phyloP scores from a whole-genome alignment of 2,329 filamentous ascomycete genomes.

The Malbranchea zuffiana region DNA sequence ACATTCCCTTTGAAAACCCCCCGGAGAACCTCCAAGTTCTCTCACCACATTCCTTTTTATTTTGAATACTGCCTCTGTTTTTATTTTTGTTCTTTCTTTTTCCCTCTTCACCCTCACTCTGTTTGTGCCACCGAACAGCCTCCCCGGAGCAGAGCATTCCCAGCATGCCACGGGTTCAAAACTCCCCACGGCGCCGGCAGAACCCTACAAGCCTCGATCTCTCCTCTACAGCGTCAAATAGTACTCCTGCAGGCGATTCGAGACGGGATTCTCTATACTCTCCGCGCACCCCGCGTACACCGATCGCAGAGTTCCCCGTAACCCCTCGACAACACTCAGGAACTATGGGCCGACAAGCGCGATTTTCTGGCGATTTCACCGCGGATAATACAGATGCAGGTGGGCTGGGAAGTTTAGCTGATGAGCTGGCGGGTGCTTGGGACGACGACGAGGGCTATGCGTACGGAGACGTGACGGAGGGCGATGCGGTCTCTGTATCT shows the following conservation, averaged over 20 bases:
- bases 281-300: slow-evolving; percentile 27
- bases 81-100: background rate
- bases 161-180: slow-evolving; percentile 17
- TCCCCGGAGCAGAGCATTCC: slow-evolving; percentile 20
- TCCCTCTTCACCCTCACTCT: background rate
- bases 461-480: slow-evolving; percentile 30
- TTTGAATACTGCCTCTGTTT: background rate
- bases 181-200: slow-evolving; percentile 29
- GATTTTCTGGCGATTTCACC: slow-evolving; percentile 33
- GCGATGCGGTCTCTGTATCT: slow-evolving; percentile 15
- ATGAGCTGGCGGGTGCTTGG: slow-evolving; percentile 53
- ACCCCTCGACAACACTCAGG: slow-evolving; percentile 26
- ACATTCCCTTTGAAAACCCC: no score
- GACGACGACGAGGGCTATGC: slow-evolving; percentile 41
- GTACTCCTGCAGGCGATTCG: slow-evolving; percentile 23
- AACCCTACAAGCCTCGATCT: slow-evolving; percentile 29
- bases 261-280: slow-evolving; percentile 24
- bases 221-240: slow-evolving; percentile 26
- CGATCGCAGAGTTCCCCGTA: slow-evolving; percentile 30
- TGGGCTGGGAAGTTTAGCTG: slow-evolving; percentile 51
- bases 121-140: slow-evolving; percentile 23
- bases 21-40: background rate
- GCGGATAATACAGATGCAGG: slow-evolving; percentile 25
- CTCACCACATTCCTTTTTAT: background rate
- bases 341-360: slow-evolving; percentile 26